Conservation (phyloP, 257 asterid genomes). For the Phtheirospermum japonicum region DNA sequence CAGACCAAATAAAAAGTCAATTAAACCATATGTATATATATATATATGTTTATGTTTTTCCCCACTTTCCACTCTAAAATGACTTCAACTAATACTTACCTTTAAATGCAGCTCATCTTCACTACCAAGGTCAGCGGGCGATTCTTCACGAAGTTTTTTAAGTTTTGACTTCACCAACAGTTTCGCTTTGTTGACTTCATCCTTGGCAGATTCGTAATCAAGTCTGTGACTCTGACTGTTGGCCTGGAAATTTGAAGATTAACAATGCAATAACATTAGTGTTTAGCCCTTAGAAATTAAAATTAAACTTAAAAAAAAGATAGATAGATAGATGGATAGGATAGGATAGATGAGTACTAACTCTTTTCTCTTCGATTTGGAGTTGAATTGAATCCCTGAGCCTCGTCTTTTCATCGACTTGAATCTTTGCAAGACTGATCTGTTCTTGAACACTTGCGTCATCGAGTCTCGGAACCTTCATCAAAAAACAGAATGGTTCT, state of each 20-base stretch:
- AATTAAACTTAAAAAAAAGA: slow-evolving; percentile 6
- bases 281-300: slow-evolving; percentile 5
- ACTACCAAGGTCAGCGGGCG: neutral
- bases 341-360: slow-evolving; percentile 32
- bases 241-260: slow-evolving; percentile 48
- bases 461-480: slow-evolving; percentile 65
- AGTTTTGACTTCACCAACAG: slow-evolving; percentile 66
- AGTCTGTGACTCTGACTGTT: slow-evolving; percentile 53
- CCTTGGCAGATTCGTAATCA: slow-evolving; percentile 66
- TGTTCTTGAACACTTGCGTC: slow-evolving; percentile 59
- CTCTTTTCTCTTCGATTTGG: slow-evolving; percentile 70
- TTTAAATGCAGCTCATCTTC: slow-evolving; percentile 35
- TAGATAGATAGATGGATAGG: too few species aligned
- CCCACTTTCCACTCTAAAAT: slow-evolving; percentile 15
- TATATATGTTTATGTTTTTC: slow-evolving; percentile 11
- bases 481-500: slow-evolving; percentile 61
- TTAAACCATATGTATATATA: too few species aligned
- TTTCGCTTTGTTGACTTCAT: slow-evolving; percentile 55
- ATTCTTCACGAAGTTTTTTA: neutral
- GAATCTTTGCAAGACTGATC: slow-evolving; percentile 56
- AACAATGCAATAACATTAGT: slow-evolving; percentile 23
- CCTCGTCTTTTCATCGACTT: slow-evolving; percentile 76
- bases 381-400: slow-evolving; percentile 61
- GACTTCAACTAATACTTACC: slow-evolving; percentile 42
- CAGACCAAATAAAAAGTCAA: slow-evolving; percentile 27